These are phyloP conservation scores for Fusarium miscanthi DNA, from an alignment of 2,329 filamentous ascomycete species.

Conservation along the genomic window DNA sequence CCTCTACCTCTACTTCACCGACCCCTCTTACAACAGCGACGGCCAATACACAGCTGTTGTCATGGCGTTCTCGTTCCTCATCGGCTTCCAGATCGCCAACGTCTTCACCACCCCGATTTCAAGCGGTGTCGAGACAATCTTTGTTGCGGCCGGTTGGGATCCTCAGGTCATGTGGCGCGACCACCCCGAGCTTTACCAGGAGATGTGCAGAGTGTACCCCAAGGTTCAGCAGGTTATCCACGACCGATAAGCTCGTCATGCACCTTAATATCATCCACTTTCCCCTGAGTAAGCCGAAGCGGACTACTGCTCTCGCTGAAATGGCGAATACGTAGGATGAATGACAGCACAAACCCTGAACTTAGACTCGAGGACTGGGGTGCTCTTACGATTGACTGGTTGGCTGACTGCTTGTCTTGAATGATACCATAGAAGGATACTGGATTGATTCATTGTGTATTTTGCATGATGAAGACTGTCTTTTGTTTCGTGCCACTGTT, in stretches of 20 bases:
- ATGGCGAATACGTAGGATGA: not conserved
- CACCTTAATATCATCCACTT: fast-evolving
- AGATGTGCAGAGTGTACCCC: constrained; percentile 85
- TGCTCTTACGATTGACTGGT: not conserved
- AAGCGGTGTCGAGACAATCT: constrained; percentile 91
- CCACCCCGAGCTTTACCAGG: constrained; percentile 83
- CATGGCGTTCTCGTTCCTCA: constrained; percentile 86
- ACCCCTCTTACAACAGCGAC: constrained; percentile 78
- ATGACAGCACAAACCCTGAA: fast-evolving
- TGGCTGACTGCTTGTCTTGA: not conserved
- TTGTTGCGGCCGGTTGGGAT: constrained; percentile 79
- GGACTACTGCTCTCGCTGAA: not conserved
- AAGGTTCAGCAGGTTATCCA: constrained; percentile 81
- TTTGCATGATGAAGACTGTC: not conserved
- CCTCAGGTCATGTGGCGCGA: constrained; percentile 80
- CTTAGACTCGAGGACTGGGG: not conserved
- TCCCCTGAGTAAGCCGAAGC: not conserved
- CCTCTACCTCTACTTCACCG: constrained; percentile 85
- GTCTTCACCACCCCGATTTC: constrained; percentile 89
- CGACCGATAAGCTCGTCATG: constrained; percentile 15
- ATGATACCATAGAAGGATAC: constrained; percentile 30
- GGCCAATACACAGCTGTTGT: constrained; percentile 80
- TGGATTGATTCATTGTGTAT: not conserved
- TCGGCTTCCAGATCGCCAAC: constrained; percentile 89
- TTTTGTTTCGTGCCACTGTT: not conserved